Percentiles rank a stretch among this genome's conserved stretches.
Conservation (phyloP, 352 stramenopile genomes). For the Phytopythium mirpurense region DNA sequence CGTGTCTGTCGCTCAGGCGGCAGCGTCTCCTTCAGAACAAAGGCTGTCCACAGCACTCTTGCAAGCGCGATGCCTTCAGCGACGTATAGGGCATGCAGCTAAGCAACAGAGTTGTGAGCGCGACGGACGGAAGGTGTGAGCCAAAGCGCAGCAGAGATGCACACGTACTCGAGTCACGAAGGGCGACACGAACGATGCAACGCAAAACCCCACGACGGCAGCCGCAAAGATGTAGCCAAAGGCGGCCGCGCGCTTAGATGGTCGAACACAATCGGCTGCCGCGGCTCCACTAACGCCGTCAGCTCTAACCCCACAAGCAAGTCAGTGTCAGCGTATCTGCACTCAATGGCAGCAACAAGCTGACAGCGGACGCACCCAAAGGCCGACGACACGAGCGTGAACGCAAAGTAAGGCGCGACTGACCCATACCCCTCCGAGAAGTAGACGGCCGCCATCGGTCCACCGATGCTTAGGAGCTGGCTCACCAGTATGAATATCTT, state of each 20-base stretch:
- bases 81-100: slow-evolving; percentile 44
- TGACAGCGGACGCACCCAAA: slow-evolving; percentile 34
- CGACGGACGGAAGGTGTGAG: too few species aligned
- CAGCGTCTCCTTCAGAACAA: slow-evolving; percentile 58
- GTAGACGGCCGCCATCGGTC: slow-evolving; percentile 61
- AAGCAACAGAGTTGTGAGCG: too few species aligned
- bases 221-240: slow-evolving; percentile 60
- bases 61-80: slow-evolving; percentile 34
- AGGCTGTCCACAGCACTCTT: slow-evolving; percentile 40
- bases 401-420: slow-evolving; percentile 61
- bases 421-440: slow-evolving; percentile 46
- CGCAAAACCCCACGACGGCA: slow-evolving; percentile 50
- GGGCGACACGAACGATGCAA: slow-evolving; percentile 35
- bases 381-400: slow-evolving; percentile 42
- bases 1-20: slow-evolving; percentile 17
- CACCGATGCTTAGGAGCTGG: slow-evolving; percentile 50
- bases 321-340: background rate
- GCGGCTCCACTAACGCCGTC: slow-evolving; percentile 50
- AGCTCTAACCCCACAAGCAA: slow-evolving; percentile 18
- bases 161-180: slow-evolving; percentile 44
- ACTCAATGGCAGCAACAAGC: background rate
- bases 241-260: slow-evolving; percentile 40
- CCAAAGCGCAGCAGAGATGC: slow-evolving; percentile 13
- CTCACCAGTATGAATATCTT: slow-evolving; percentile 63
- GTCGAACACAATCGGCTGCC: slow-evolving; percentile 50